A percentile compares a stretch with the other conserved stretches of the same genome.
phyloP scores from a whole-genome alignment of 108 stramenopile species.

The Nitzschia palea region DNA sequence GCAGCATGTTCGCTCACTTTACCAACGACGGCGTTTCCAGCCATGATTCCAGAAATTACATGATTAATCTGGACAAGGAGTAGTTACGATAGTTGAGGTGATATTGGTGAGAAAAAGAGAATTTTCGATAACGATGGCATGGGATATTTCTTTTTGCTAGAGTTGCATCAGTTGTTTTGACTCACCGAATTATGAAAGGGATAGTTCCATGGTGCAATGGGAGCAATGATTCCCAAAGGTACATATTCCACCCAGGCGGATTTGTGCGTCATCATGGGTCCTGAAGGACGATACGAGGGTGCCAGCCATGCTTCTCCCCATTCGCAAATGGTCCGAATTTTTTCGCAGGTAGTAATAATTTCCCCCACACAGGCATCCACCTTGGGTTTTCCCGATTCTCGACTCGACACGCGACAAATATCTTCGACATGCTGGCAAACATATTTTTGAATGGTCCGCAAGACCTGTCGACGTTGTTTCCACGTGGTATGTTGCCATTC shows the following conservation, averaged over 20 bases:
- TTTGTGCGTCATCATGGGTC: constrained; percentile 96
- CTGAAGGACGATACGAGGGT: constrained; percentile 70
- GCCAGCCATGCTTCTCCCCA: constrained; percentile 90
- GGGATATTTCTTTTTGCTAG: background rate
- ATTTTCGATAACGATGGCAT: background rate
- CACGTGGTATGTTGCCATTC: constrained; percentile 90
- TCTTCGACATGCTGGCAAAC: constrained; percentile 85
- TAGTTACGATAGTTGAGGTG: background rate
- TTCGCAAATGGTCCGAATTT: constrained; percentile 82
- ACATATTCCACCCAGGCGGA: constrained; percentile 95
- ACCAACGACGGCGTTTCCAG: constrained; percentile 96
- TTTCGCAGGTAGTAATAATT: constrained; percentile 97
- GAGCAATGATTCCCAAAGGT: constrained; percentile 94
- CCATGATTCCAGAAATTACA: constrained; percentile 91
- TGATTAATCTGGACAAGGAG: constrained; percentile 78
- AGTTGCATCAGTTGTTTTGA: too few species aligned
- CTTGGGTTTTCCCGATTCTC: constrained; percentile 91
- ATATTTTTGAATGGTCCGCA: constrained; percentile 93
- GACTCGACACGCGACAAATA: constrained; percentile 80
- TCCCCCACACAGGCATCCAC: constrained; percentile 95
- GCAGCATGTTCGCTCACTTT: constrained; percentile 96
- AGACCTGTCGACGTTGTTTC: constrained; percentile 84
- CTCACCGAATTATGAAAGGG: constrained; percentile 84
- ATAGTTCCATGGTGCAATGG: constrained; percentile 99
- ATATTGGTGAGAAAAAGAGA: constrained; percentile 3